Evolutionary conservation across 1,139 yeast species (phyloP).

Genomic region (Protomyces lactucae-debilis): DNA sequence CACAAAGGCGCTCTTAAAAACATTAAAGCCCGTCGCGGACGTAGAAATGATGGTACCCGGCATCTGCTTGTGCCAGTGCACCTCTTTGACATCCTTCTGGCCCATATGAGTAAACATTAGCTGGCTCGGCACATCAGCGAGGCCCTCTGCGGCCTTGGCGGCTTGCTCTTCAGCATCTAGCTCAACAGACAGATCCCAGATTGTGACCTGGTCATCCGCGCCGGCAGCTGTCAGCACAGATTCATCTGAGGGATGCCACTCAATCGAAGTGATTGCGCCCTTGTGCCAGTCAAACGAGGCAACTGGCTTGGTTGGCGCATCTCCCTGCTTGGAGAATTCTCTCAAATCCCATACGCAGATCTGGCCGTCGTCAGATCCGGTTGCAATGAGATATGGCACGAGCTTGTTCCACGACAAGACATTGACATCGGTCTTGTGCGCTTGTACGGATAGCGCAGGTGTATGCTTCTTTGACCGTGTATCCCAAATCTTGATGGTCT

Average conservation of each 20-base stretch:
- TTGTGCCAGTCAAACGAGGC: conserved; percentile 85
- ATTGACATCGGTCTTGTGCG: conserved; percentile 79
- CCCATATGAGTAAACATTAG: conserved; percentile 90
- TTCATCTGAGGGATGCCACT: conserved; percentile 93
- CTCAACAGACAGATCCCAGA: conserved; percentile 96
- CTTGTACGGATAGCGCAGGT: conserved; percentile 81
- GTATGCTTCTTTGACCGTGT: conserved; percentile 76
- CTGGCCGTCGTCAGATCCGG: conserved; percentile 95
- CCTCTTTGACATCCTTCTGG: conserved; percentile 93
- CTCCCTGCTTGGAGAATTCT: conserved; percentile 50
- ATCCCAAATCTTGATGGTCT: conserved; percentile 92
- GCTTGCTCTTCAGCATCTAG: conserved; percentile 94
- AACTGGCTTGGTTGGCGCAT: conserved; percentile 59
- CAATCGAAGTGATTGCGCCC: conserved; percentile 84
- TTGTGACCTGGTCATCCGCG: conserved; percentile 91
- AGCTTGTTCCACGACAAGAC: conserved; percentile 94
- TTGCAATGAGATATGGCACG: conserved; percentile 78
- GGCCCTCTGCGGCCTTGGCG: conserved; percentile 65
- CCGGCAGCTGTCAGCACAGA: conserved; percentile 92
- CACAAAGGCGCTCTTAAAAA: conserved; percentile 68
- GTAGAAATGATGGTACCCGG: conserved; percentile 95
- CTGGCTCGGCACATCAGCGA: conserved; percentile 92
- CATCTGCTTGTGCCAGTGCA: conserved; percentile 94
- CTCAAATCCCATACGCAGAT: conserved; percentile 99
- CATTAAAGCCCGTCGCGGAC: conserved; percentile 88